Percentiles rank a stretch among this genome's conserved stretches.
Evolutionary conservation across 1,139 yeast species (phyloP).

Genomic region (Magnusiomyces clavatus): DNA sequence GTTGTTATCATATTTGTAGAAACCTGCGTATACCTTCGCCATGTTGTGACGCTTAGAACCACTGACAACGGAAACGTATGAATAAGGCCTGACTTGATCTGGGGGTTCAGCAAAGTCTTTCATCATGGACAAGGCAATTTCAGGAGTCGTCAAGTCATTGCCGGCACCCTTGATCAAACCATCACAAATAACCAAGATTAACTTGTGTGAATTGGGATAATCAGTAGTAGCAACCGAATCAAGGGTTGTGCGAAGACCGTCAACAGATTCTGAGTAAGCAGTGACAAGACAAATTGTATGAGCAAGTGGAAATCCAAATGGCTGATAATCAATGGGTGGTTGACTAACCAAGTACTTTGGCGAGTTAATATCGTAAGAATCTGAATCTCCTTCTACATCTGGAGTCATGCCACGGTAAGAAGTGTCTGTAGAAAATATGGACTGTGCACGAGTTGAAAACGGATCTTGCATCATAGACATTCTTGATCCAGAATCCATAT

Average conservation of each 20-base stretch:
- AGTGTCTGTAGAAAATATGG: constrained; percentile 22
- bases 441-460: constrained; percentile 10
- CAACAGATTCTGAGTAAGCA: constrained; percentile 88
- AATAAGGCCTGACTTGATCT: constrained; percentile 68
- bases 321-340: constrained; percentile 84
- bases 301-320: constrained; percentile 79
- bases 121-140: constrained; percentile 81
- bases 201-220: constrained; percentile 89
- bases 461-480: constrained; percentile 23
- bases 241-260: constrained; percentile 75
- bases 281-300: constrained; percentile 82
- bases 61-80: constrained; percentile 91
- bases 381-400: constrained; percentile 13
- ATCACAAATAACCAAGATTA: constrained; percentile 80
- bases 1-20: constrained; percentile 67
- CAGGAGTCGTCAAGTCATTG: constrained; percentile 79
- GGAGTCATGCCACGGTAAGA: constrained; percentile 24
- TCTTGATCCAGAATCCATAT: constrained; percentile 24
- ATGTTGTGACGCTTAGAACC: constrained; percentile 91
- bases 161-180: constrained; percentile 94
- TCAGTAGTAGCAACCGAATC: constrained; percentile 91
- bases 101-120: constrained; percentile 64
- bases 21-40: constrained; percentile 91
- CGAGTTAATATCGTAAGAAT: constrained; percentile 28
- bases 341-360: constrained; percentile 76